phyloP scores from a whole-genome alignment of 164 flowering plant species.

The Nelumbo lutea region DNA sequence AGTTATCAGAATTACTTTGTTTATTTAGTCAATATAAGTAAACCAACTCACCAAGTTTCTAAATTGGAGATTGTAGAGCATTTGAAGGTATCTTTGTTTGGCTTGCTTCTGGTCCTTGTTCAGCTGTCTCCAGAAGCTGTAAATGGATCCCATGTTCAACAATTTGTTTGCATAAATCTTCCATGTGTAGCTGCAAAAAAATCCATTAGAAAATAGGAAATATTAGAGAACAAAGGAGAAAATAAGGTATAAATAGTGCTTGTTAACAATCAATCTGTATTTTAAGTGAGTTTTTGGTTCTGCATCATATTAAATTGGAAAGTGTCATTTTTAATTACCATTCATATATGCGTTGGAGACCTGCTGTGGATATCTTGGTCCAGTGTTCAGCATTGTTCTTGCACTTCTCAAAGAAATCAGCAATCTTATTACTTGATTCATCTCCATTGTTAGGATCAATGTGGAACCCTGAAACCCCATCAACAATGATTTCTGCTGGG shows the following conservation, averaged over 20 bases:
- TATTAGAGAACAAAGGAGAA: slow-evolving; percentile 42
- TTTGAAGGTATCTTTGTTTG: no score
- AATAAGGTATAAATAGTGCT: no score
- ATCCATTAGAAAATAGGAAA: slow-evolving; percentile 48
- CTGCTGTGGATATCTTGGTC: slow-evolving; percentile 31
- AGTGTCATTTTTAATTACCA: slow-evolving; percentile 21
- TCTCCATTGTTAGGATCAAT: slow-evolving; percentile 48
- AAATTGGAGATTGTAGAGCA: no score
- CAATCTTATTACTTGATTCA: slow-evolving; percentile 46
- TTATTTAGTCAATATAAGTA: not conserved
- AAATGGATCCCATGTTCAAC: no score
- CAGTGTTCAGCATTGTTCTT: slow-evolving; percentile 33
- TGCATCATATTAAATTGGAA: not conserved
- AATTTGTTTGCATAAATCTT: no score
- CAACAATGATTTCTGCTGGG: slow-evolving; percentile 58
- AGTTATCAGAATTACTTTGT: not conserved
- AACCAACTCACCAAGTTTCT: slow-evolving; percentile 19
- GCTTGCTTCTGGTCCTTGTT: no score
- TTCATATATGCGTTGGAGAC: slow-evolving; percentile 45
- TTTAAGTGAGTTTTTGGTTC: not conserved
- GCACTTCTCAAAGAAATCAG: slow-evolving; percentile 50
- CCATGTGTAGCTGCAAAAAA: slow-evolving; percentile 8
- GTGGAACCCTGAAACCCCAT: slow-evolving; percentile 55
- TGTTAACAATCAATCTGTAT: no score
- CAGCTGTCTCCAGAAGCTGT: no score